phyloP scores from a whole-genome alignment of 345 rosid genomes.

The Adansonia digitata region DNA sequence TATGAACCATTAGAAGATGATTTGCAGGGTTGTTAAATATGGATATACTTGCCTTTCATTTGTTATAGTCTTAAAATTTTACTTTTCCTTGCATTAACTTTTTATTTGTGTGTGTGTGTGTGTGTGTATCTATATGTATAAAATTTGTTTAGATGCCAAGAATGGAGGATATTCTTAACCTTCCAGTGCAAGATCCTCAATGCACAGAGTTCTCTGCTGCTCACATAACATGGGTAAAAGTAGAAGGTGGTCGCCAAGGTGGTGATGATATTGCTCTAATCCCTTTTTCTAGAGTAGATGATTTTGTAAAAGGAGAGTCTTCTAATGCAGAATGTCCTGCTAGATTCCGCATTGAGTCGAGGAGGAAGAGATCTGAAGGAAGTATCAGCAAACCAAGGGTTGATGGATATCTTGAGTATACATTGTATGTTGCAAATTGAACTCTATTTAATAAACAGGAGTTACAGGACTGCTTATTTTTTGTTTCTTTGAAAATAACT shows the following conservation, averaged over 20 bases:
- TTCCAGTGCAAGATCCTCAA: constrained; percentile 54
- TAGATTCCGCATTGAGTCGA: constrained; percentile 49
- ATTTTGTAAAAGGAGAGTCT: constrained; percentile 55
- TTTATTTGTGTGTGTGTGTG: background rate
- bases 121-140: too few species aligned
- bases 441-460: constrained; percentile 1
- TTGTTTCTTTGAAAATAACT: constrained; percentile 1
- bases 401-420: constrained; percentile 56
- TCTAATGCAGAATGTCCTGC: constrained; percentile 53
- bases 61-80: background rate
- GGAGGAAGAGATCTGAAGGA: constrained; percentile 53
- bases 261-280: constrained; percentile 52
- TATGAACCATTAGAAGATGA: background rate
- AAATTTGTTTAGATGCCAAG: constrained; percentile 35
- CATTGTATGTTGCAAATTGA: constrained; percentile 32
- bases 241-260: constrained; percentile 50
- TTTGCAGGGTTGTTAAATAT: background rate
- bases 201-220: constrained; percentile 45
- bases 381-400: constrained; percentile 55
- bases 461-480: background rate
- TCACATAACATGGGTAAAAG: constrained; percentile 42
- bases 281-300: constrained; percentile 51
- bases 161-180: constrained; percentile 54
- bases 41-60: background rate
- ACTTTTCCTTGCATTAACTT: background rate